Evolutionary conservation across 2,329 filamentous ascomycete species (phyloP), one percentile per base, ranked within the genome.

Genomic region (Cladosporium phlei): DNA sequence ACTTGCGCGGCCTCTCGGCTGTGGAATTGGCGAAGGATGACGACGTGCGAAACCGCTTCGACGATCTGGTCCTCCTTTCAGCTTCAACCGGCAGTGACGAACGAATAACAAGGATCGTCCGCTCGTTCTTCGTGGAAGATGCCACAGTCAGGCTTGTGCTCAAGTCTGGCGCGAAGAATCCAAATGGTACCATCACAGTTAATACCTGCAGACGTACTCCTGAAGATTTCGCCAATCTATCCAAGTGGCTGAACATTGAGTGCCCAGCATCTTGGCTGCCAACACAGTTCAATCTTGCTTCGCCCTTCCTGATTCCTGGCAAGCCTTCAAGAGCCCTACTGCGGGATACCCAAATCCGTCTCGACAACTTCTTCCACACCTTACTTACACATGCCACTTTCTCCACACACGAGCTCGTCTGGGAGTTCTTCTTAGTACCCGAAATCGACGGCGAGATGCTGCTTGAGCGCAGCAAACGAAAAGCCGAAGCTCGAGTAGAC

Each of bases 21-120:
- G 89, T 97, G 5, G 93, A 98, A 66, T 76, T 98, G 37, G 93
- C 94, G 39, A 98, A 98, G 64, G 94, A 98, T 59, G 93, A 98
- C 62, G 93, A 98, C 56, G 87, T 98, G 20, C 82, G 93, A 29
- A 98, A 97, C 68, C 84, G 88, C 57, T 96, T 98, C 53, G 93
- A 98, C 62, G 93, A 98, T 64, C 74, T 98, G 52, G 84, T 90
- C 1, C 71, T 98, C 8, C 85, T 98, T 54, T 86, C 86, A 16
- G 82, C 83, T 63, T 74, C 79, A 1, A 75, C 86, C 4, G 83
- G 80, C 9, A 74, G 78, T 8, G 88, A 95, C 55, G 85, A 85
- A 3, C 81, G 91, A 19, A 90, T 90, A 17, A 97, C 93, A 1
- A 88, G 88, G 1, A 90, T 97, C 1, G 93, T 98, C 1, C 80